phyloP scores from a whole-genome alignment of 352 stramenopile species.

The Proteromonas lacertae region DNA sequence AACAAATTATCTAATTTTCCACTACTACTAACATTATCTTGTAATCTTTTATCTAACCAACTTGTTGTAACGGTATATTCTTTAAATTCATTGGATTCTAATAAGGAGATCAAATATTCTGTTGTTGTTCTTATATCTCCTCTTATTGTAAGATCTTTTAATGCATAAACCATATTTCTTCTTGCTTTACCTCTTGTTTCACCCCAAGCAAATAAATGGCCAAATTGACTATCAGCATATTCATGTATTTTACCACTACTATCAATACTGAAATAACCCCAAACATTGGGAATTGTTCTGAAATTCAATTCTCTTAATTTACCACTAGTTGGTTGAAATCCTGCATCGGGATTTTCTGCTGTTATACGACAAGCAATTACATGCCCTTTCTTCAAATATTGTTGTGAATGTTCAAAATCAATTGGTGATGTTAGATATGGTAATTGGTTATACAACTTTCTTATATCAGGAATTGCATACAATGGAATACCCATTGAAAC shows the following conservation, averaged over 20 bases:
- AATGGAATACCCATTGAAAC: constrained; percentile 97
- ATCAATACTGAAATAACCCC: constrained; percentile 98
- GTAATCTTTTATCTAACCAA: constrained; percentile 91
- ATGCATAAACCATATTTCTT: constrained; percentile 60
- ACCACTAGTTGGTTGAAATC: constrained; percentile 87
- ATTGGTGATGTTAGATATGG: constrained; percentile 50
- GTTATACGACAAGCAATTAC: constrained; percentile 96
- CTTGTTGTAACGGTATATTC: constrained; percentile 90
- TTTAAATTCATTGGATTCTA: constrained; percentile 91
- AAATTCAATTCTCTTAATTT: constrained; percentile 98
- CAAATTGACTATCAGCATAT: constrained; percentile 98
- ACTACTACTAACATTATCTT: too few species aligned
- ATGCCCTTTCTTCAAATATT: constrained; percentile 27
- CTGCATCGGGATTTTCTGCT: constrained; percentile 90
- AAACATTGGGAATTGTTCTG: constrained; percentile 85
- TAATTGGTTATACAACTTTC: constrained; percentile 68
- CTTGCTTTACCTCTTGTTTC: constrained; percentile 67
- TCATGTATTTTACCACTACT: constrained; percentile 92
- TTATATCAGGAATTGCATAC: constrained; percentile 86
- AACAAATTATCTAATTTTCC: too few species aligned
- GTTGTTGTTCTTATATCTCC: constrained; percentile 97
- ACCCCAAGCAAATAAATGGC: constrained; percentile 90
- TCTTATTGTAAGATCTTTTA: constrained; percentile 95
- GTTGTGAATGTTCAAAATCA: constrained; percentile 56
- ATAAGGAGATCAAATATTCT: constrained; percentile 96